Conservation (phyloP, 805 yeast genomes). For the Candida incommunis region DNA sequence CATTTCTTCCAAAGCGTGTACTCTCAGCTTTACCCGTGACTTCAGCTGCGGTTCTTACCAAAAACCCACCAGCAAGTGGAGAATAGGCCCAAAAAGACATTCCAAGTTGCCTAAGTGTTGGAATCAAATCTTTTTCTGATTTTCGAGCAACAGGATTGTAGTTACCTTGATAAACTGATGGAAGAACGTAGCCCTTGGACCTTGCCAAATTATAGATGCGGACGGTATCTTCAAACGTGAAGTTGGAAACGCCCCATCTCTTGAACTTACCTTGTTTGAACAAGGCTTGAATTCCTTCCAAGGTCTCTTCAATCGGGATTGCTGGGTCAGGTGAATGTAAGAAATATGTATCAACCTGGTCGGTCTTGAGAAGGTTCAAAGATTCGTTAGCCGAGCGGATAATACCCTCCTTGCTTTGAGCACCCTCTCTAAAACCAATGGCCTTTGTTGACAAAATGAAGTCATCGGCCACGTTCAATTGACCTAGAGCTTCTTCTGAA, state of each 20-base stretch:
- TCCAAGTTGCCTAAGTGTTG: conserved; percentile 10
- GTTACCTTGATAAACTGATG: conserved; percentile 18
- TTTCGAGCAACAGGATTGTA: conserved; percentile 17
- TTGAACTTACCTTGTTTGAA: conserved; percentile 14
- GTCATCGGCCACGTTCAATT: conserved; percentile 7
- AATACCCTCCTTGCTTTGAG: conserved; percentile 8
- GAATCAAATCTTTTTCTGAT: conserved; percentile 14
- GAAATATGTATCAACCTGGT: conserved; percentile 13
- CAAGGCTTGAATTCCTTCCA: conserved; percentile 14
- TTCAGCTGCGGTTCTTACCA: conserved; percentile 9
- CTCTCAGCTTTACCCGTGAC: conserved; percentile 8
- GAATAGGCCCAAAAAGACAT: conserved; percentile 17
- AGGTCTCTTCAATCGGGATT: conserved; percentile 15
- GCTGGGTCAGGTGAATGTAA: conserved; percentile 17
- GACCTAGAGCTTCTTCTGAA: conserved; percentile 12
- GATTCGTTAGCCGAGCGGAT: conserved; percentile 8
- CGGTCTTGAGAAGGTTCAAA: conserved; percentile 8
- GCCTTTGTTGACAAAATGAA: conserved; percentile 14
- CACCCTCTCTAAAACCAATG: conserved; percentile 8
- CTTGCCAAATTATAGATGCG: conserved; percentile 10
- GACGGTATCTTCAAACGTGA: conserved; percentile 12
- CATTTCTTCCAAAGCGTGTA: conserved; percentile 8
- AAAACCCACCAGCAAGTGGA: conserved; percentile 16
- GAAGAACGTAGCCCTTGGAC: conserved; percentile 14
- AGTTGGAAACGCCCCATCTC: conserved; percentile 17